Evolutionary conservation across 805 yeast genomes (phyloP), one percentile per base, ranked within the genome.

Genomic region (Teunomyces barrocoloradensis): DNA sequence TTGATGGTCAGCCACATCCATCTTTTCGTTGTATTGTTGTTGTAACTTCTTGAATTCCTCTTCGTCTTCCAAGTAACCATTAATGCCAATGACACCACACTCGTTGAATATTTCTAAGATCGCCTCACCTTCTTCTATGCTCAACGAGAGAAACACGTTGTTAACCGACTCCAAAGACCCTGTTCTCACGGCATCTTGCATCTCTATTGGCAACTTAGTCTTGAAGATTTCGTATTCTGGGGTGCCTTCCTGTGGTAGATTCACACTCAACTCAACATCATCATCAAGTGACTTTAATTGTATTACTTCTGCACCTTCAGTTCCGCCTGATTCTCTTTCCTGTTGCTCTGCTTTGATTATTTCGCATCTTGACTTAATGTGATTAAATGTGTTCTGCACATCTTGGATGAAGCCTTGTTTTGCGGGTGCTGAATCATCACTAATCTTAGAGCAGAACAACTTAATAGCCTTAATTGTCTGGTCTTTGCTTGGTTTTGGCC

Each of bases 221-320:
- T 60, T 55, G 63, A 90, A 87, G 3, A 77, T 67, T 46, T 79
- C 78, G 60, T 78, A 84, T 45, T 79, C 81, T 3, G 77, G 67
- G 3, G 78, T 75, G n/a, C 78, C 78, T 45, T 68, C 67, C 51
- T 73, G 67, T 5, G 97, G 97, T 12, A 88, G 68, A 48, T 75
- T 78, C 11, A 92, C 89, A 42, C 80, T 75, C 38, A 92, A 74
- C 64, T 85, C 84, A 1, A 90, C 80, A 49, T 83, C 77, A 36
- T 94, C 96, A 65, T 92, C 98, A 49, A 91, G 77, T 0, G 96
- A 82, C 60, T 87, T 87, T 61, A 92, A 74, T 68, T 92, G 99
- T 54, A 92, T 90, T 50, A 85, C 82, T 48, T 84, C 92, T 43
- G 83, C 92, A 40, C 82, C 91, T 34, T 63, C 76, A 2, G 21